A percentile compares a stretch with the other conserved stretches of the same genome.
Conservation (phyloP, 2,329 filamentous ascomycete species). For the Anthostomella pinea region DNA sequence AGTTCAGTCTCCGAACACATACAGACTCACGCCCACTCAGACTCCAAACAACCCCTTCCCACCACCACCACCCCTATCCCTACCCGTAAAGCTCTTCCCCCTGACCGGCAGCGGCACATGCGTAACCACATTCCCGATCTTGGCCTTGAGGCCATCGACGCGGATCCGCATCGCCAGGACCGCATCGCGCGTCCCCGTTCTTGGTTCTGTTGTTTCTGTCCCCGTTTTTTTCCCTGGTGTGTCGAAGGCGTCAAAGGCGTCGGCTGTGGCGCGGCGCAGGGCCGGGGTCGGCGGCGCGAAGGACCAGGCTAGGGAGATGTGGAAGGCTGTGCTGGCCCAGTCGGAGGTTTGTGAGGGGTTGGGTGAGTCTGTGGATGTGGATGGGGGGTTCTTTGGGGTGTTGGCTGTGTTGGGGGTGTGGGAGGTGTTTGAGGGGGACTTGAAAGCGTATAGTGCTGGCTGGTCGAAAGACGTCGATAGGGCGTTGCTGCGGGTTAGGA, state of each 20-base stretch:
- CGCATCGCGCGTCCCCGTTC: too few relatives aligned
- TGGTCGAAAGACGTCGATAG: slow-evolving; percentile 60
- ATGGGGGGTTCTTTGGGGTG: slow-evolving; percentile 10
- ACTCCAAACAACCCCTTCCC: slow-evolving; percentile 16
- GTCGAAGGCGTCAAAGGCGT: background rate
- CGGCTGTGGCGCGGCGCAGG: background rate
- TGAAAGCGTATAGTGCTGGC: slow-evolving; percentile 62
- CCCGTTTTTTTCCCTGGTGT: too few relatives aligned
- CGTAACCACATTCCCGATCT: slow-evolving; percentile 70
- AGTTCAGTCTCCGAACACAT: too few relatives aligned
- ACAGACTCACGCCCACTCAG: too few relatives aligned
- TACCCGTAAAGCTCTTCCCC: slow-evolving; percentile 3
- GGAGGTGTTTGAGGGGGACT: background rate
- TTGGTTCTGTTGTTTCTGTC: too few relatives aligned
- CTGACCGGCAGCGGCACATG: slow-evolving; percentile 39
- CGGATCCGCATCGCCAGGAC: slow-evolving; percentile 42
- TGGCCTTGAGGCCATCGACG: slow-evolving; percentile 65
- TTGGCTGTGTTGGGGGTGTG: slow-evolving; percentile 14
- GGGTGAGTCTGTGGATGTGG: background rate
- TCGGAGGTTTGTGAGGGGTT: slow-evolving; percentile 6
- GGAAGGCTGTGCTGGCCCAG: slow-evolving; percentile 61
- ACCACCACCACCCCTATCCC: background rate
- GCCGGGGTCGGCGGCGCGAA: slow-evolving; percentile 46
- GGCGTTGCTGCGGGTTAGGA: slow-evolving; percentile 67
- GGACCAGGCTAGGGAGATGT: slow-evolving; percentile 88